Base-by-base conservation (phyloP, 2,329 filamentous ascomycete species). In the Diaporthe destruens region DNA sequence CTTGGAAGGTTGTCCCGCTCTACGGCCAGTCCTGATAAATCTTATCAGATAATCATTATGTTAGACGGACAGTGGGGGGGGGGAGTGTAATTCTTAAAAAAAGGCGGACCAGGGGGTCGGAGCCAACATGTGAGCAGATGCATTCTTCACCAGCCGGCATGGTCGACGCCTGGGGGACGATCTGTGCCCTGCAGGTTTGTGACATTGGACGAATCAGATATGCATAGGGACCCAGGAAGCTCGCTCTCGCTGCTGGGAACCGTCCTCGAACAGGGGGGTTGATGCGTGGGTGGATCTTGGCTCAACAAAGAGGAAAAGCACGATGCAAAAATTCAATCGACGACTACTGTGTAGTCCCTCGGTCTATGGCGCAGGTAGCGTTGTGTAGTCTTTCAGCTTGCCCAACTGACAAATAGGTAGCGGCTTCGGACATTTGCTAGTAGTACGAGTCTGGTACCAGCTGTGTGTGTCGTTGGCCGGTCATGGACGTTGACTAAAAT, bases 41-140 rank as follows among this genome's bases (percentile, higher is more conserved):
- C 57, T 56, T 42, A 68, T 71, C 70, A 71, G 70, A 71, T 71
- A 71, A 67, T 68, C 29, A n/a, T 55, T 67, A 55, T 56, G 57
- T 68, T 51, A 71, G 34, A 71, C 69, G 11, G 23, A 6, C 18
- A 18, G 68, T 42, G 29, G 44, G 55, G 54, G 54, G 11, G 34
- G 34, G 9, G 11, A 11, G 34, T 1, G 34, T 36, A 36, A 36
- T 36, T 11, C 34, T 9, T 2, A 57, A 42, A 57, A 29, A 23
- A 6, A 59, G 56, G 36, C 56, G 3, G 39, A 34, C 59, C 44
- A 47, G 42, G 59, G 42, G 32, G 14, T 65, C 59, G 12, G 29
- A 23, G 11, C 23, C 36, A 7, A 44, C 36, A 44, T 32, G 39
- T 29, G 57, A 39, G 57, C 57, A 63, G 20, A 63, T 63, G 57